Evolutionary conservation across 2,329 filamentous ascomycete genomes (phyloP), one percentile per base, ranked within the genome.

Genomic region (Plectosphaerella plurivora): DNA sequence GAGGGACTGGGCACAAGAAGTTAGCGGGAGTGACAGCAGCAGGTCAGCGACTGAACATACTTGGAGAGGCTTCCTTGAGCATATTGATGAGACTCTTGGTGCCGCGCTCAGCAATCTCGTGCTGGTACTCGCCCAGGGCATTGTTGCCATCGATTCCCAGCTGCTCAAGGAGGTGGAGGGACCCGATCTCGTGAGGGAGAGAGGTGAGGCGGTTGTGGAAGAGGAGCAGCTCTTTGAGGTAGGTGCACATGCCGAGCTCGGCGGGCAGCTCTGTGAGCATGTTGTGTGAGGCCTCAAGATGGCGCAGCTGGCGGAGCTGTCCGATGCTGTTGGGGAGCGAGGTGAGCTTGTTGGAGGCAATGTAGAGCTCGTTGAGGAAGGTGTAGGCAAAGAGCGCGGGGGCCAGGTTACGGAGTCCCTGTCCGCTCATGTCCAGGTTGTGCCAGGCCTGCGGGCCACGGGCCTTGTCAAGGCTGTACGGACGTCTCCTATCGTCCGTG

Each of bases 161-260:
- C 66, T 92, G 84, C 57, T 97, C 91, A 60, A 99, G 72, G 57
- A 91, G 84, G 69, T 92, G 93, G 16, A 99, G 76, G 28, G 91
- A 94, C 8, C 94, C 94, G 54, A 99, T 75, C 68, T 97, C 92
- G 62, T 80, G 87, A 1, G 94, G 94, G 24, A 99, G 77, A 20
- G 83, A 86, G 55, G 83, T 83, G 51, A 99, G 87, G 56, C 89
- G 81, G 69, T 99, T 99, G 73, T 96, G 91, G 68, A 96, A 97
- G 3, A 97, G 77, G 25, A 92, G 76, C 5, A 99, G 78, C 59
- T 89, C 86, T 71, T 90, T 91, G 51, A 99, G 76, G 60, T 92
- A 94, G 25, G 92, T 94, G 62, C 96, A 90, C 93, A 97, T 99
- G 65, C 94, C 94, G 55, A 99, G 84, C 73, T 99, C 93, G 20